Evolutionary conservation across 192 early-diverging fungal species (phyloP).

Genomic region (Coemansia javaensis): DNA sequence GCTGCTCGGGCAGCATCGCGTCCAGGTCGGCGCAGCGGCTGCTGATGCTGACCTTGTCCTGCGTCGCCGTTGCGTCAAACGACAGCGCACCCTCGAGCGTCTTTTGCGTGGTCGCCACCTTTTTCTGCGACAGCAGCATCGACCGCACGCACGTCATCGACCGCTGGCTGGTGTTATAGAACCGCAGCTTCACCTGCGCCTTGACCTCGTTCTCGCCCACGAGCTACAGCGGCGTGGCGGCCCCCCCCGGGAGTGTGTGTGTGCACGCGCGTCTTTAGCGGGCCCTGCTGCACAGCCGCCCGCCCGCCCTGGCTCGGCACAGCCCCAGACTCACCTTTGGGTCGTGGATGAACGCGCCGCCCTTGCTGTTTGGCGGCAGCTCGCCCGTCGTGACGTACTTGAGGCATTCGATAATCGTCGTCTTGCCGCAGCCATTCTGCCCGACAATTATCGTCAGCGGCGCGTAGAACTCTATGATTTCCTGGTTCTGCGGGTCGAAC

Average conservation of each 20-base stretch:
- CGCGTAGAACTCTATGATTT: conserved; percentile 78
- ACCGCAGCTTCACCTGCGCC: conserved; percentile 86
- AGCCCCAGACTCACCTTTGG: conserved; percentile 60
- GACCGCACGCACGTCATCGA: conserved; percentile 74
- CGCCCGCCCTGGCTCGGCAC: no score
- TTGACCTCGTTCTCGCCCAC: conserved; percentile 74
- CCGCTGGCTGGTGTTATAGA: conserved; percentile 70
- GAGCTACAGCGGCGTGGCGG: conserved; percentile 34
- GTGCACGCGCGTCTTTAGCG: no score
- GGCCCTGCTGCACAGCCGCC: no score
- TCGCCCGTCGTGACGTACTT: conserved; percentile 94
- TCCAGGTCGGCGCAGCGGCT: conserved; percentile 83
- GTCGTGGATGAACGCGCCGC: conserved; percentile 92
- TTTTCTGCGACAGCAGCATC: conserved; percentile 68
- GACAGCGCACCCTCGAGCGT: conserved; percentile 77
- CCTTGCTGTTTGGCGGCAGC: conserved; percentile 78
- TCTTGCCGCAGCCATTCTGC: conserved; percentile 95
- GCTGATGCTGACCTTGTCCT: conserved; percentile 69
- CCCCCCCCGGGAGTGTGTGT: not conserved
- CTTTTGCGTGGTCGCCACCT: conserved; percentile 54
- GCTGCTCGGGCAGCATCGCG: conserved; percentile 70
- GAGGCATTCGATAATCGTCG: conserved; percentile 95
- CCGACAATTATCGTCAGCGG: conserved; percentile 95
- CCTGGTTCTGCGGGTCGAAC: conserved; percentile 70
- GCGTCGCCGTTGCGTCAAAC: conserved; percentile 52